Evolutionary conservation across 2,329 filamentous ascomycete species (phyloP), one percentile per base, ranked within the genome.

Genomic region (Ophiostoma tasmaniense): DNA sequence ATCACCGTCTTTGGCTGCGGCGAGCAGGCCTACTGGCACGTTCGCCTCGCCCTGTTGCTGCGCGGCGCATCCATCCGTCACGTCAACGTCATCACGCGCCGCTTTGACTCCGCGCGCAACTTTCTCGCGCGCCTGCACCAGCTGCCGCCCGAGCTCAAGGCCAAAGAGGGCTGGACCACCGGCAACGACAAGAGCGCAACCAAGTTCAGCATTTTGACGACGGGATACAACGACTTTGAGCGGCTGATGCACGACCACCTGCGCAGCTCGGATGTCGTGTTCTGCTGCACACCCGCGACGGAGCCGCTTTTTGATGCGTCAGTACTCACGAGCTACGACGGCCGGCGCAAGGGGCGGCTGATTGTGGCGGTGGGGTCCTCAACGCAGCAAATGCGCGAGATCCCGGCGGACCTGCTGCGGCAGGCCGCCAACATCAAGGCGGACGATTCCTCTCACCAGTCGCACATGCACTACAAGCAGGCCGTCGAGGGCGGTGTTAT

Each of bases 1-100:
- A 76, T 97, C 13, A 89, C 90, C 17, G 89, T 96, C 67, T 98
- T 97, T 77, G 94, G 94, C 30, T 89, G 90, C 42, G 94, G 94
- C 64, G 88, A 90, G 73, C 93, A 97, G 80, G 94, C 94, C 14
- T 96, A 94, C 80, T 98, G 93, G 93, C 94, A 97, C 77, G 87
- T 96, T 61, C 89, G 93, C 0, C 84, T 98, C 4, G 89, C 93
- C 0, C 83, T 98, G 13, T 83, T 94, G 72, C 83, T 95, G 66
- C 89, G 85, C 28, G 87, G 87, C 1, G 68, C 80, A 64, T 91
- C 92, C 25, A 89, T 97, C 73, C 88, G 89, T 74, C 87, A 90
- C 70, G 85, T 97, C 65, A 89, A 94, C 79, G 89, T 97, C 74
- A 89, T 97, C 76, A 96, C 93, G 75, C 88, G 91, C 42, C 82